Evolutionary conservation across 306 rosid species (phyloP).

Genomic region (Inga laurina): DNA sequence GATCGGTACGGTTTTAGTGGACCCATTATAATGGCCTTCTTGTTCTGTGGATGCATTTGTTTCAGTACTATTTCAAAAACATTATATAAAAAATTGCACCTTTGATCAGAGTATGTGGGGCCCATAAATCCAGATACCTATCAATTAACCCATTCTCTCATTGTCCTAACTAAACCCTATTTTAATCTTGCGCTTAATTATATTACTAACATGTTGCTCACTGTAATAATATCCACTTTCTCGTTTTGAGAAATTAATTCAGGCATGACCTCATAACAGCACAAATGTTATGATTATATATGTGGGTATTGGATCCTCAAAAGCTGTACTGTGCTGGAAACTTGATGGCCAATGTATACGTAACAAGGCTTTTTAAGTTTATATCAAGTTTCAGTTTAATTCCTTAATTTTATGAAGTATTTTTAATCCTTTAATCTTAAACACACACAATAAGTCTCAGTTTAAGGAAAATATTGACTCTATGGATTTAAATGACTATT

Average conservation of each 20-base stretch:
- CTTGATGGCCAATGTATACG: too few species aligned
- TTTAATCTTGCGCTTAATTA: background rate
- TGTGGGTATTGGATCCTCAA: background rate
- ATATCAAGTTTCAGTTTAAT: too few species aligned
- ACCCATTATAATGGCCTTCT: slow-evolving; percentile 5
- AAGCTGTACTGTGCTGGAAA: too few species aligned
- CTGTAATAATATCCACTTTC: background rate
- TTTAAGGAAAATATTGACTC: too few species aligned
- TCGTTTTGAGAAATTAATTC: background rate
- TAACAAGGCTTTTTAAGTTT: too few species aligned
- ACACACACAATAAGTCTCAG: too few species aligned
- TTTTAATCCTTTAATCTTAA: too few species aligned
- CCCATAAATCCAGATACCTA: background rate
- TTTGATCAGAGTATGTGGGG: slow-evolving; percentile 1
- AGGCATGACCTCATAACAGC: background rate
- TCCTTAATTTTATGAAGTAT: too few species aligned
- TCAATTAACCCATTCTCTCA: background rate
- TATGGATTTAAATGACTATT: too few species aligned
- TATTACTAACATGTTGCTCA: background rate
- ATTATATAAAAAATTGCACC: too few species aligned
- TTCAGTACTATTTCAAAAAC: background rate
- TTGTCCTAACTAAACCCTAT: background rate
- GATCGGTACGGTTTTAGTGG: slow-evolving; percentile 19
- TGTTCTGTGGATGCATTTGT: background rate
- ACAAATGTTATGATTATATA: background rate